These are phyloP conservation scores for Ogataea populi-albae DNA, from an alignment of 805 yeast species.

Conservation along the genomic window DNA sequence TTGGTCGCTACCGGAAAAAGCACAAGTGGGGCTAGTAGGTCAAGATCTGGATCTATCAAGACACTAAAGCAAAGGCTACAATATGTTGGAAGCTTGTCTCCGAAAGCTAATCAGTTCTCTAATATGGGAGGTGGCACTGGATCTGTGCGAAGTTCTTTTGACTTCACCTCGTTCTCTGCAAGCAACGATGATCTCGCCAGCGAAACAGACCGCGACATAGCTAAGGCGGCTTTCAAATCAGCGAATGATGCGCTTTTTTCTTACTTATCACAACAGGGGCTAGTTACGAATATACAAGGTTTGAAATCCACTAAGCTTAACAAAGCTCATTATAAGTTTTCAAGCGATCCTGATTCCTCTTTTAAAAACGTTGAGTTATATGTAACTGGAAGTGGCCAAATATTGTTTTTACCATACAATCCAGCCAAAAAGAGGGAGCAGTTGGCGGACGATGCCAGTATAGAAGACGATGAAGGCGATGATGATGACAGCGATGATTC, in stretches of 20 bases:
- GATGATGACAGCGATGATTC: slow-evolving; percentile 22
- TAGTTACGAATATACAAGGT: slow-evolving; percentile 26
- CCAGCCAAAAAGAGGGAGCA: slow-evolving; percentile 30
- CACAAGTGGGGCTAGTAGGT: slow-evolving; percentile 5
- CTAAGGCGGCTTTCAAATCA: slow-evolving; percentile 19
- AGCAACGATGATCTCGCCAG: slow-evolving; percentile 27
- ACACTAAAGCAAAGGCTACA: slow-evolving; percentile 18
- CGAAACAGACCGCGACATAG: slow-evolving; percentile 22
- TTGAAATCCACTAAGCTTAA: slow-evolving; percentile 18
- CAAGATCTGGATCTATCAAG: slow-evolving; percentile 24
- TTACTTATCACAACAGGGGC: slow-evolving; percentile 29
- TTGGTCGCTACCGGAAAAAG: background rate
- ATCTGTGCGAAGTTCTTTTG: slow-evolving; percentile 23
- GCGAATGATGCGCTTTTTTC: slow-evolving; percentile 26
- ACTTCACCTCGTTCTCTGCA: slow-evolving; percentile 15
- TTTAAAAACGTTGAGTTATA: slow-evolving; percentile 22
- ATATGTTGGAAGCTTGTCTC: slow-evolving; percentile 8
- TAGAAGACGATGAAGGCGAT: slow-evolving; percentile 26
- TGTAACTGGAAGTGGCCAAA: slow-evolving; percentile 33
- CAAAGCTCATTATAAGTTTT: slow-evolving; percentile 12
- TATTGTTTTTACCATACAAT: slow-evolving; percentile 33
- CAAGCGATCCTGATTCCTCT: slow-evolving; percentile 5
- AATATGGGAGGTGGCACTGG: background rate
- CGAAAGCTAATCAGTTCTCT: background rate
- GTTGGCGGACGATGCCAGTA: slow-evolving; percentile 21